A percentile compares a stretch with the other conserved stretches of the same genome.
phyloP scores from a whole-genome alignment of 148 eudicot species.

The Rhododendron williamsianum region DNA sequence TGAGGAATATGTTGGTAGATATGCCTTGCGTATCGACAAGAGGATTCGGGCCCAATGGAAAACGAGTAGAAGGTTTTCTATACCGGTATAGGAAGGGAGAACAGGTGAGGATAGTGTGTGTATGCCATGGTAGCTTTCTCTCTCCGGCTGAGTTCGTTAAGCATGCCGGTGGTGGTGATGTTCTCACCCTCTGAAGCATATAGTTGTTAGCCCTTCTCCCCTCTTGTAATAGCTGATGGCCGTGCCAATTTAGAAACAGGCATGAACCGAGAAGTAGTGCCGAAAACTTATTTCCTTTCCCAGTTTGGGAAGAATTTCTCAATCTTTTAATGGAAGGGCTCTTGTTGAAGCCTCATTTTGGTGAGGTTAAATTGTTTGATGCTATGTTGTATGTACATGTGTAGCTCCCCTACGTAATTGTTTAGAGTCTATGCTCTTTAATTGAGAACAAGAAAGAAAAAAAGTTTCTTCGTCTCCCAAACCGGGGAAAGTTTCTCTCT shows the following conservation, averaged over 20 bases:
- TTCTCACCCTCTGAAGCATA: slow-evolving; percentile 53
- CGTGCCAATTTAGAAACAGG: not conserved
- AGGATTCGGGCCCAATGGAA: slow-evolving; percentile 42
- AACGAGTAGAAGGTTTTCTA: slow-evolving; percentile 42
- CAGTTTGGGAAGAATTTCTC: not conserved
- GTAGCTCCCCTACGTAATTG: not conserved
- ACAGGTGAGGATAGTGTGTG: slow-evolving; percentile 53
- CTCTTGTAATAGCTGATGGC: slow-evolving; percentile 10
- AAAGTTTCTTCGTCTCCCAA: not conserved
- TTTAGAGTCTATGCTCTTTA: not conserved
- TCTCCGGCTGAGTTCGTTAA: slow-evolving; percentile 62
- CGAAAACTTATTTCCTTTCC: not conserved
- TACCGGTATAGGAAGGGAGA: slow-evolving; percentile 51
- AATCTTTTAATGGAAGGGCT: not conserved
- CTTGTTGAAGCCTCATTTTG: not conserved
- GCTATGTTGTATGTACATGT: not conserved
- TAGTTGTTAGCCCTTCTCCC: slow-evolving; percentile 43
- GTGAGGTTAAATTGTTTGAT: not conserved
- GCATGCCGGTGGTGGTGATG: slow-evolving; percentile 63
- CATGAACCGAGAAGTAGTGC: not conserved
- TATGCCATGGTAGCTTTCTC: slow-evolving; percentile 58
- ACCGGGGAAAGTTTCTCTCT: not conserved
- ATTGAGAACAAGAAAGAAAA: not conserved
- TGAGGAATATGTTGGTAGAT: slow-evolving; percentile 20
- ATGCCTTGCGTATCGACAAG: slow-evolving; percentile 45